Conservation (phyloP, 2,329 filamentous ascomycete genomes). For the Fusarium anthophilum region DNA sequence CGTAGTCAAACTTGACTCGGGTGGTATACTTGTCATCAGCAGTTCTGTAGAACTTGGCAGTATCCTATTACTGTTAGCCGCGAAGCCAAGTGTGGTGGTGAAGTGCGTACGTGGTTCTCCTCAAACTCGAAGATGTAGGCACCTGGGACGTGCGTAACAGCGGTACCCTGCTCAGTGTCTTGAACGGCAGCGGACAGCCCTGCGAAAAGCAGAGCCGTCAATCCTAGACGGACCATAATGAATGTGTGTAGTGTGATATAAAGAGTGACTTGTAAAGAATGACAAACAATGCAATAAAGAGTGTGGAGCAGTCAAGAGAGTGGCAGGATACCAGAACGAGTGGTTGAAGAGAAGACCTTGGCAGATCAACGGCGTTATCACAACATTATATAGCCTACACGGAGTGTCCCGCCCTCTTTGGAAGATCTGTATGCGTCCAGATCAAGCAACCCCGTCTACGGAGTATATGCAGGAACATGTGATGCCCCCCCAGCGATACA, state of each 20-base stretch:
- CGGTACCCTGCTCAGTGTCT: slow-evolving; percentile 14
- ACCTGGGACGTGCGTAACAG: slow-evolving; percentile 46
- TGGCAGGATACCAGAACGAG: neutral
- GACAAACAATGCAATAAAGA: neutral
- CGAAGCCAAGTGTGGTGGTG: accelerated
- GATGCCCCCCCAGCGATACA: neutral
- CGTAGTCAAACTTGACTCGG: slow-evolving; percentile 59
- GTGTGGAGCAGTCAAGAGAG: neutral
- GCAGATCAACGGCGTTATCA: neutral
- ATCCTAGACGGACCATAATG: slow-evolving; percentile 23
- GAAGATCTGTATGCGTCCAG: neutral
- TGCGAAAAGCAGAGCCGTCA: slow-evolving; percentile 27
- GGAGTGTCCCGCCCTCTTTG: neutral
- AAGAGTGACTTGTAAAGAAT: slow-evolving; percentile 7
- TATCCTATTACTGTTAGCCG: slow-evolving; percentile 48
- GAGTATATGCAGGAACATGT: neutral
- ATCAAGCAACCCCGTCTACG: neutral
- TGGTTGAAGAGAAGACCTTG: slow-evolving; percentile 12
- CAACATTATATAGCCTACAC: slow-evolving; percentile 8
- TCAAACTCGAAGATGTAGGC: slow-evolving; percentile 65
- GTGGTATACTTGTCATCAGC: slow-evolving; percentile 12
- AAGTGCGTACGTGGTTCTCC: slow-evolving; percentile 53
- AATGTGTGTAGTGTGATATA: neutral
- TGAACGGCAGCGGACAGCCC: slow-evolving; percentile 14
- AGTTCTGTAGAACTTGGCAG: slow-evolving; percentile 31